These are phyloP conservation scores for Atkinsonella texensis DNA, from an alignment of 2,329 filamentous ascomycete species.

Conservation along the genomic window DNA sequence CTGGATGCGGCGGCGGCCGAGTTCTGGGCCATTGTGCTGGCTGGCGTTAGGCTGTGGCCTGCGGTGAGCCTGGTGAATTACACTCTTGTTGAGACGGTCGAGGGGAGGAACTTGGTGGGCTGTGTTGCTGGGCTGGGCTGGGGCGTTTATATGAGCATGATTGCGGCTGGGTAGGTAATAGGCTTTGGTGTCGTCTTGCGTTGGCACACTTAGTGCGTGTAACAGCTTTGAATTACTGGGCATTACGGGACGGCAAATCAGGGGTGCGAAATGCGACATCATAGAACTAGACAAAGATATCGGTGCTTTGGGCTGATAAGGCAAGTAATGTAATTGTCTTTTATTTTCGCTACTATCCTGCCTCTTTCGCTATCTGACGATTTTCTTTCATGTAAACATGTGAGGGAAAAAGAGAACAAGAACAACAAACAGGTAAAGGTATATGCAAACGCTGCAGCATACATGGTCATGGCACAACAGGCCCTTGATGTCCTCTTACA, in stretches of 20 bases:
- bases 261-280: no score
- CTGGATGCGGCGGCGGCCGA: constrained; percentile 36
- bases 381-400: no score
- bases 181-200: no score
- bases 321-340: no score
- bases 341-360: no score
- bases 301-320: no score
- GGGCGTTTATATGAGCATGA: constrained; percentile 63
- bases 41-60: constrained; percentile 61
- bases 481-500: background rate
- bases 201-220: no score
- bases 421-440: background rate
- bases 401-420: background rate
- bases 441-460: constrained; percentile 1
- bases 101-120: constrained; percentile 59
- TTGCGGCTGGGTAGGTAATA: constrained; percentile 22
- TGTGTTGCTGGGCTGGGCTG: constrained; percentile 60
- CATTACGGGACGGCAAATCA: no score
- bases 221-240: no score
- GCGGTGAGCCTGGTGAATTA: constrained; percentile 59
- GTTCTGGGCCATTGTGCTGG: constrained; percentile 51
- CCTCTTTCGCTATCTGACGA: no score
- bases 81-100: constrained; percentile 54
- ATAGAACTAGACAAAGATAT: no score
- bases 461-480: background rate